Base-by-base conservation (phyloP, 1,284 basidiomycete species). In the Exsudoporus floridanus region DNA sequence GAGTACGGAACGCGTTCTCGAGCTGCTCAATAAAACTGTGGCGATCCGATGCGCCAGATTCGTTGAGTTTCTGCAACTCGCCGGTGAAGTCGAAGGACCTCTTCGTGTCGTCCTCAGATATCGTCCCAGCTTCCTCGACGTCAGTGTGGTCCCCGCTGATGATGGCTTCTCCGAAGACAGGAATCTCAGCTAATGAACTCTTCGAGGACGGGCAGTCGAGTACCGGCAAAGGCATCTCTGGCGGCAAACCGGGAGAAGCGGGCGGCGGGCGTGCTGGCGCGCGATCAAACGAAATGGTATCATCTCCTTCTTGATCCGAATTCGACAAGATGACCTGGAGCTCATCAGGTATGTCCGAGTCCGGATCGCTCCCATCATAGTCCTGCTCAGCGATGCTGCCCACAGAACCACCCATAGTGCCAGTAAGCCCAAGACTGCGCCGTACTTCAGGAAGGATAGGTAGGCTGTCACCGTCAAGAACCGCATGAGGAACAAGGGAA, bases 31-130 rank as follows among this genome's bases (percentile, higher is more conserved):
- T 83, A 62, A 94, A 94, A 67, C 89, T 92, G 7, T 72, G 74
- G 5, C 89, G 73, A 60, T 88, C 81, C 0, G 83, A 83, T 3
- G 66, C 83, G 25, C 87, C 86, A 7, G 80, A 83, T 60, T 85
- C 82, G 52, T 86, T 86, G 39, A 94, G 77, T 57, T 76, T 81
- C 64, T 79, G 75, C 45, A 91, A 74, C 68, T 93, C 92, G 21
- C 82, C 85, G 0, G 91, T 93, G 63, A 94, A 94, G 66, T 94
- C 91, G 59, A 94, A 94, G 1, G 86, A 89, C 60, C 81, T 83
- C 70, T 86, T 87, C 1, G 88, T 89, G 54, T 84, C 80, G 46
- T 85, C 82, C 40, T 84, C 82, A 10, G 67, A 66, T 67, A 57
- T 50, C 5, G 53, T 58, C 55, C 49, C 65, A 58, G 45, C 70